These are phyloP conservation scores for Termitomyces sp. DNA, from an alignment of 768 basidiomycete species.

Conservation along the genomic window DNA sequence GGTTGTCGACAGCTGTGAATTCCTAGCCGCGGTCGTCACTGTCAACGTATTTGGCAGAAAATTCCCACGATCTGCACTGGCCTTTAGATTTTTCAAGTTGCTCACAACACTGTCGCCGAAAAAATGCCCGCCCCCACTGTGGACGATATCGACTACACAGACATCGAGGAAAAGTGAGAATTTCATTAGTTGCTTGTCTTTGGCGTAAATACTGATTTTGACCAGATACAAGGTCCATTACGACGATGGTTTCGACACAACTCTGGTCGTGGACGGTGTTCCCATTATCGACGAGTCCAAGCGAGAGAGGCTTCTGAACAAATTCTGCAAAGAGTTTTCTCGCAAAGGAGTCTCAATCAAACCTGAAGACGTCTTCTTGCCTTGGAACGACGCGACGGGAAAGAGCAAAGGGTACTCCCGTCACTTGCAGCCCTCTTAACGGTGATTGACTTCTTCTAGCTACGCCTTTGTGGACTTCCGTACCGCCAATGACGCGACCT, in stretches of 20 bases:
- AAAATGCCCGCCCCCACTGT: slow-evolving; percentile 50
- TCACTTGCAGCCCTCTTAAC: neutral
- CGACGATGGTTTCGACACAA: slow-evolving; percentile 86
- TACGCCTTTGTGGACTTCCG: slow-evolving; percentile 82
- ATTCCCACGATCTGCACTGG: slow-evolving; percentile 11
- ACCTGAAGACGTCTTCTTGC: slow-evolving; percentile 76
- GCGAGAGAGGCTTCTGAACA: slow-evolving; percentile 75
- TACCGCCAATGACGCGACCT: slow-evolving; percentile 63
- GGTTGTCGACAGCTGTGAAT: slow-evolving; percentile 4
- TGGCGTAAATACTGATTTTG: slow-evolving; percentile 4
- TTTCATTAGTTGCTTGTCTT: neutral
- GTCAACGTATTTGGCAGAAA: neutral
- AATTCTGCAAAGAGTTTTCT: slow-evolving; percentile 80
- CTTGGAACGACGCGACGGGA: slow-evolving; percentile 78
- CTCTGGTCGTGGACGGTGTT: slow-evolving; percentile 89
- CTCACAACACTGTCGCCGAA: slow-evolving; percentile 6
- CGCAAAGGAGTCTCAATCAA: slow-evolving; percentile 78
- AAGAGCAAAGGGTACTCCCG: slow-evolving; percentile 89
- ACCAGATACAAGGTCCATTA: slow-evolving; percentile 80
- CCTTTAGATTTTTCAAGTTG: neutral
- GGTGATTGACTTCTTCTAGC: slow-evolving; percentile 33
- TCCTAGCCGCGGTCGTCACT: neutral
- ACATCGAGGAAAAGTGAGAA: slow-evolving; percentile 82
- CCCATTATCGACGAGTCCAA: slow-evolving; percentile 88
- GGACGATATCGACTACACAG: slow-evolving; percentile 80